Conservation (phyloP, 495 filamentous ascomycete species). For the Tirmania nivea region DNA sequence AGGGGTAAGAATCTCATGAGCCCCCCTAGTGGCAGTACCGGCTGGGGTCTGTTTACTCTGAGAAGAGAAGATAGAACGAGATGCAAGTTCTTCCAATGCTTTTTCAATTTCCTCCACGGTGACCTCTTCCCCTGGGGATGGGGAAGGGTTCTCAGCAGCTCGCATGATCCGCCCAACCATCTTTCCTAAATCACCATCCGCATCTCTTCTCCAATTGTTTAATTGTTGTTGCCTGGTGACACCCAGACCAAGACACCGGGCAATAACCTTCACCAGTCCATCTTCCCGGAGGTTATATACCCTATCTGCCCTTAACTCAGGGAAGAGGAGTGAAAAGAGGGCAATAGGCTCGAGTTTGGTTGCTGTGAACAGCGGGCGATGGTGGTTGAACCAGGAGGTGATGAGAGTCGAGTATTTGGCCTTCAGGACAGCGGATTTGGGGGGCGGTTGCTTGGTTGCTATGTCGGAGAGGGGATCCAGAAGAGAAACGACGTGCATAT, state of each 20-base stretch:
- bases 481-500: background rate
- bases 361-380: conserved; percentile 4
- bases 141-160: conserved; percentile 33
- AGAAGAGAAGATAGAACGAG: conserved; percentile 44
- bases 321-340: conserved; percentile 50
- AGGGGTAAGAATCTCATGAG: conserved; percentile 28
- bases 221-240: conserved; percentile 36
- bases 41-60: conserved; percentile 34
- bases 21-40: conserved; percentile 18
- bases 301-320: conserved; percentile 50
- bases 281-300: conserved; percentile 44
- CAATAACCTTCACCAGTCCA: conserved; percentile 39
- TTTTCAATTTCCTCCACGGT: conserved; percentile 56
- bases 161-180: conserved; percentile 47
- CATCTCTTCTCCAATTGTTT: conserved; percentile 34
- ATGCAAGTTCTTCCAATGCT: conserved; percentile 39
- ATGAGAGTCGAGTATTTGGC: background rate
- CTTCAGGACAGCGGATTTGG: background rate
- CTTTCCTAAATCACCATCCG: conserved; percentile 40
- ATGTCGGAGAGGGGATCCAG: background rate
- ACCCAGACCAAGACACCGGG: conserved; percentile 39
- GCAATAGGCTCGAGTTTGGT: conserved; percentile 27
- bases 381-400: conserved; percentile 7
- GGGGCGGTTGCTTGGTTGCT: background rate
- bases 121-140: conserved; percentile 24